These are phyloP conservation scores for Boletales sp. DNA, from an alignment of 768 basidiomycete species.

Conservation along the genomic window DNA sequence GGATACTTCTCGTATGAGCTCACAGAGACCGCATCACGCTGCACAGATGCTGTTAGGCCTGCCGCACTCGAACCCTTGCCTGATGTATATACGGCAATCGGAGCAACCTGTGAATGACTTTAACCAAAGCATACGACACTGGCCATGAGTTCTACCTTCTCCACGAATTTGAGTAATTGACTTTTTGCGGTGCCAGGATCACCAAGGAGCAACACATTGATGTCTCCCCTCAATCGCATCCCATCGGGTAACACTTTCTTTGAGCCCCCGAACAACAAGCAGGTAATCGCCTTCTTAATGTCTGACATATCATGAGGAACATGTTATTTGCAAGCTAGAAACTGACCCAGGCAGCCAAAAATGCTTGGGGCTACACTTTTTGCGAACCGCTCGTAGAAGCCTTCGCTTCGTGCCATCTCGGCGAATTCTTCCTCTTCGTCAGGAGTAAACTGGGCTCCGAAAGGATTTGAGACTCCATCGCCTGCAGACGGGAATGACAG, in stretches of 20 bases:
- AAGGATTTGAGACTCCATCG: constrained; percentile 73
- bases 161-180: constrained; percentile 97
- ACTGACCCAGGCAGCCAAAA: constrained; percentile 83
- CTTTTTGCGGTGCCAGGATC: constrained; percentile 99
- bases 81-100: constrained; percentile 97
- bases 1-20: constrained; percentile 24
- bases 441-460: constrained; percentile 84
- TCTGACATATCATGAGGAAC: constrained; percentile 48
- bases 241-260: constrained; percentile 97
- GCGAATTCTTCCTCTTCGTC: constrained; percentile 98
- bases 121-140: neutral
- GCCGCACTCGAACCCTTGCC: constrained; percentile 99
- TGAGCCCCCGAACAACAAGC: constrained; percentile 94
- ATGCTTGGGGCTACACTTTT: constrained; percentile 96
- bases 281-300: constrained; percentile 97
- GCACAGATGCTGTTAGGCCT: constrained; percentile 96
- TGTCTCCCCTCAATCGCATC: constrained; percentile 94
- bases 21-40: constrained; percentile 88
- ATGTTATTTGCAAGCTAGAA: neutral
- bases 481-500: constrained; percentile 76
- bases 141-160: constrained; percentile 56
- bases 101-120: constrained; percentile 66
- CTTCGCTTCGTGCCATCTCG: constrained; percentile 83
- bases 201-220: constrained; percentile 93
- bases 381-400: constrained; percentile 91